Base-by-base conservation (phyloP, 2,329 filamentous ascomycete species). In the Claviceps sp. region DNA sequence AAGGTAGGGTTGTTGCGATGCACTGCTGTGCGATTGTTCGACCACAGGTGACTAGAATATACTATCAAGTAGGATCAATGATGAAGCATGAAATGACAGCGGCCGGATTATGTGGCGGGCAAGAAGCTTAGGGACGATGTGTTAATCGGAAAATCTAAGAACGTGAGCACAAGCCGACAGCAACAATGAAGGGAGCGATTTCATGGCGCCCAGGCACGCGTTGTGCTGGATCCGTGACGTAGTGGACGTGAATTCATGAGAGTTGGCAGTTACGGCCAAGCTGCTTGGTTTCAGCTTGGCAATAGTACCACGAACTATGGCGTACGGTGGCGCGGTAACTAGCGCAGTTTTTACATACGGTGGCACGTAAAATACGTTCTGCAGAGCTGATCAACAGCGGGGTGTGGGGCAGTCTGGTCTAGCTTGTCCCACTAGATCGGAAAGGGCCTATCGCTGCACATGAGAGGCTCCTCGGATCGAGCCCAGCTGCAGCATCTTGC, bases 171-270 rank as follows among this genome's bases (percentile, higher is more conserved):
- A 24, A 8, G 30, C 34, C 13, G 34, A n/a, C 49, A 46, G 49
- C 34, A 13, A 37, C 48, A 14, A 34, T 34, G 30, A 34, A 34
- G 30, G 30, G 9, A 34, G 30, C 30, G 30, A 34, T 11, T 34
- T 34, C 30, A 34, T 34, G 30, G 30, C 30, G 30, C 30, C 9
- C 30, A 34, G 30, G 30, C 30, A 34, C 9, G 9, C 16, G 7
- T 45, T 42, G 48, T 44, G 41, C 42, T 30, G 43, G 44, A 47
- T 22, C 37, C 6, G 50, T 51, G 50, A 51, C 50, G 50, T 51
- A 47, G 22, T 24, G 13, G 34, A 47, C 45, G 24, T 47, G n/a
- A 5, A 20, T 18, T 18, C n/a, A 11, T 20, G 41, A 20, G 44
- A 46, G 24, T 46, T 42, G 50, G 50, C 48, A 50, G 48, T 43